A percentile compares a stretch with the other conserved stretches of the same genome.
phyloP scores from a whole-genome alignment of 202 grass and related monocot species.

The Cymbopogon flexuosus region DNA sequence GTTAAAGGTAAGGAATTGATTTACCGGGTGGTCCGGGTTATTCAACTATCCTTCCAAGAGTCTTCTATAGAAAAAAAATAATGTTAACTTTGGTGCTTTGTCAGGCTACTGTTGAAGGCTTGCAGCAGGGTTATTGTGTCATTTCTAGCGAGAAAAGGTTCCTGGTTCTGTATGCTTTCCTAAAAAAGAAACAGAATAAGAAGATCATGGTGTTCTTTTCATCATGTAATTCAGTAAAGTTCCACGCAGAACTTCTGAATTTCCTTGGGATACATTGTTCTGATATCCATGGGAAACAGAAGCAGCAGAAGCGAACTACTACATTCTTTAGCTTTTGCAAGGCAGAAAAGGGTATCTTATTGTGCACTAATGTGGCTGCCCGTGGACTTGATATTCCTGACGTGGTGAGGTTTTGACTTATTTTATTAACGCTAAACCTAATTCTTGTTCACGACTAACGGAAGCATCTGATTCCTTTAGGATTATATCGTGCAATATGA shows the following conservation, averaged over 20 bases:
- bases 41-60: neutral
- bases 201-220: slow-evolving; percentile 99
- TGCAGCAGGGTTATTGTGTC: slow-evolving; percentile 86
- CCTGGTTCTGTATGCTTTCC: slow-evolving; percentile 86
- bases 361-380: slow-evolving; percentile 94
- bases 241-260: slow-evolving; percentile 72
- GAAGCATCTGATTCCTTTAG: slow-evolving; percentile 37
- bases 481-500: slow-evolving; percentile 98
- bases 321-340: slow-evolving; percentile 94
- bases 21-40: neutral
- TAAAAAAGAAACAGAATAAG: slow-evolving; percentile 74
- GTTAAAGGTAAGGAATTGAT: slow-evolving; percentile 53
- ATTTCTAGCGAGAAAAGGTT: slow-evolving; percentile 78
- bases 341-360: slow-evolving; percentile 78
- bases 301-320: slow-evolving; percentile 86
- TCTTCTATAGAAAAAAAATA: neutral
- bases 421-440: neutral
- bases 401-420: slow-evolving; percentile 54
- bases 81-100: slow-evolving; percentile 23
- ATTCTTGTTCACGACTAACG: neutral
- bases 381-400: slow-evolving; percentile 96
- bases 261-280: slow-evolving; percentile 73
- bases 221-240: slow-evolving; percentile 96
- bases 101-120: slow-evolving; percentile 88
- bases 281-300: slow-evolving; percentile 95